These are phyloP conservation scores for Thermochaetoides dissita DNA, from an alignment of 2,329 filamentous ascomycete genomes.

Conservation along the genomic window DNA sequence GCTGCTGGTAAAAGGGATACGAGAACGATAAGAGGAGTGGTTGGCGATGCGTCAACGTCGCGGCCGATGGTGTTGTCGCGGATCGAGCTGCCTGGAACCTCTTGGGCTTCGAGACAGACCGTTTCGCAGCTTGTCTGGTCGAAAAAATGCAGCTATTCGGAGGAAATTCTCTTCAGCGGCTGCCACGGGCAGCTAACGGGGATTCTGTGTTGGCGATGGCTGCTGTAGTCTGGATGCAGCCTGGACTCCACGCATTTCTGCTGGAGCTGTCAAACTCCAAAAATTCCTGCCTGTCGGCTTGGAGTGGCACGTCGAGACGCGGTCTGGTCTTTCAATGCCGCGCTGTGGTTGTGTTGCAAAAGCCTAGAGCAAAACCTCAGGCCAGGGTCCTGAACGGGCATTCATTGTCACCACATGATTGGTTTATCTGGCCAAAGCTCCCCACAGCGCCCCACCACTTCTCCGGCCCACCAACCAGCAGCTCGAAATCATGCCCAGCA, in stretches of 20 bases:
- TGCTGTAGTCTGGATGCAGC: slow-evolving; percentile 8
- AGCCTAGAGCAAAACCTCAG: neutral
- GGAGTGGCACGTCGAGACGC: slow-evolving; percentile 26
- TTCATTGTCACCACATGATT: slow-evolving; percentile 2
- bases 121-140: too few relatives aligned
- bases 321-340: slow-evolving; percentile 13
- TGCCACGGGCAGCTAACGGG: too few relatives aligned
- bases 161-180: too few relatives aligned
- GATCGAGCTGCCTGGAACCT: too few relatives aligned
- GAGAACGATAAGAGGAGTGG: too few relatives aligned
- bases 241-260: slow-evolving; percentile 10
- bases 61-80: neutral
- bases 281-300: slow-evolving; percentile 5
- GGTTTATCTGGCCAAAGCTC: neutral
- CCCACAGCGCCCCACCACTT: too few relatives aligned
- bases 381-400: neutral
- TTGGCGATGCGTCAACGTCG: neutral
- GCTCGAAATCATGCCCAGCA: neutral
- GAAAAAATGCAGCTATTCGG: too few relatives aligned
- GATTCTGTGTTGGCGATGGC: slow-evolving; percentile 2
- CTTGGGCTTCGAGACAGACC: too few relatives aligned
- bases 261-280: slow-evolving; percentile 3
- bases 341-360: slow-evolving; percentile 8
- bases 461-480: neutral
- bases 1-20: too few relatives aligned